Conservation (phyloP, 441 rosid species). For the Syzygium syzygioides region DNA sequence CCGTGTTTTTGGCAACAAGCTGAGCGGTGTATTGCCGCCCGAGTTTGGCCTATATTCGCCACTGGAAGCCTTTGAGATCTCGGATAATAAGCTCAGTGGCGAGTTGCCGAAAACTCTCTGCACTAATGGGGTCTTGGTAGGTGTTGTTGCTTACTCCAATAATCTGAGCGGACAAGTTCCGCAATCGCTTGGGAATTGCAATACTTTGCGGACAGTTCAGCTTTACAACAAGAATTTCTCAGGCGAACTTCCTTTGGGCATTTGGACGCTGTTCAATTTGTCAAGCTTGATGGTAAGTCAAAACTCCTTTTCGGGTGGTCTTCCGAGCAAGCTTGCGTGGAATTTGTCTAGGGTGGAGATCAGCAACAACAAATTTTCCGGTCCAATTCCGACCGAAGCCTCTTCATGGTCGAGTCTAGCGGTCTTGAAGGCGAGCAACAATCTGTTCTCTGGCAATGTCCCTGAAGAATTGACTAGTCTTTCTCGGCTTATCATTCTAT, state of each 20-base stretch:
- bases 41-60: slow-evolving; percentile 57
- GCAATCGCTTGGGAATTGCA: slow-evolving; percentile 56
- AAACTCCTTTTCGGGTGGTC: slow-evolving; percentile 60
- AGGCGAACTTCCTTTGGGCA: slow-evolving; percentile 58
- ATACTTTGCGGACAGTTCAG: slow-evolving; percentile 43
- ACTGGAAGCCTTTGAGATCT: slow-evolving; percentile 54
- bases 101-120: slow-evolving; percentile 64
- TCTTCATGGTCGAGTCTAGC: slow-evolving; percentile 46
- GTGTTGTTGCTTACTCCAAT: slow-evolving; percentile 56
- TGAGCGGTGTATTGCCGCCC: slow-evolving; percentile 63
- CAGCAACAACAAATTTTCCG: slow-evolving; percentile 62
- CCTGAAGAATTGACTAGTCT: slow-evolving; percentile 57
- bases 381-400: slow-evolving; percentile 52
- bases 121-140: slow-evolving; percentile 42
- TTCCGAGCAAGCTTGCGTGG: slow-evolving; percentile 54
- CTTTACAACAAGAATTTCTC: slow-evolving; percentile 60
- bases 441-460: slow-evolving; percentile 50
- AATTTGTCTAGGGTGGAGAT: slow-evolving; percentile 67
- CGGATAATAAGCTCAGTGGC: slow-evolving; percentile 58
- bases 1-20: slow-evolving; percentile 38
- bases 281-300: slow-evolving; percentile 47
- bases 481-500: slow-evolving; percentile 26
- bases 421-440: slow-evolving; percentile 61
- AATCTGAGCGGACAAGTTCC: slow-evolving; percentile 64
- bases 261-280: slow-evolving; percentile 62